Percentiles rank a stretch among this genome's conserved stretches.
phyloP scores from a whole-genome alignment of 2,329 filamentous ascomycete genomes.

The Colletotrichum higginsianum region DNA sequence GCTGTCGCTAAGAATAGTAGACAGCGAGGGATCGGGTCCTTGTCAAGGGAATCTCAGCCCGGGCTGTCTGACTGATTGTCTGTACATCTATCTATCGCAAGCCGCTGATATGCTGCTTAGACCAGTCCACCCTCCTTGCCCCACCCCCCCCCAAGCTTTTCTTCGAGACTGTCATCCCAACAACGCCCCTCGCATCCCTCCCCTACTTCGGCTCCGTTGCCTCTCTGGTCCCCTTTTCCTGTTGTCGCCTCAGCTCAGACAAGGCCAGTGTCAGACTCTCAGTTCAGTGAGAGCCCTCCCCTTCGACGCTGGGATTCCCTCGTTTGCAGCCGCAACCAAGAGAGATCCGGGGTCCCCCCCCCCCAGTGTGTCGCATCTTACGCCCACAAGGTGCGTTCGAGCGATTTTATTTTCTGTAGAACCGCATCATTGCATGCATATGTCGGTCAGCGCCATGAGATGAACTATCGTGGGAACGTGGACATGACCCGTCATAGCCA shows the following conservation, averaged over 20 bases:
- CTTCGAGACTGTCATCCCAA: conserved; percentile 31
- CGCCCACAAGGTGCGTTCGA: conserved; percentile 25
- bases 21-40: neutral
- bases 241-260: conserved; percentile 34
- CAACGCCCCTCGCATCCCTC: neutral
- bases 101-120: conserved; percentile 31
- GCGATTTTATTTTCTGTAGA: conserved; percentile 20
- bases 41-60: conserved; percentile 8
- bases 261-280: conserved; percentile 27
- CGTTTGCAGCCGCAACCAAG: neutral
- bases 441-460: conserved; percentile 28
- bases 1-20: conserved; percentile 34
- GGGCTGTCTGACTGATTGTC: neutral
- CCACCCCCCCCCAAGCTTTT: neutral
- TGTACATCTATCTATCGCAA: neutral
- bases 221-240: conserved; percentile 9
- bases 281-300: neutral
- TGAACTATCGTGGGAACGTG: conserved; percentile 21
- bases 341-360: neutral
- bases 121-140: neutral
- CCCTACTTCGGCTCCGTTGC: conserved; percentile 28
- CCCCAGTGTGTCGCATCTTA: neutral
- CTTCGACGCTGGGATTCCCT: conserved; percentile 21
- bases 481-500: neutral
- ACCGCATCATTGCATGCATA: conserved; percentile 23